Conservation (phyloP, 371 early-diverging fungal species). For the Rhizopus sp. region DNA sequence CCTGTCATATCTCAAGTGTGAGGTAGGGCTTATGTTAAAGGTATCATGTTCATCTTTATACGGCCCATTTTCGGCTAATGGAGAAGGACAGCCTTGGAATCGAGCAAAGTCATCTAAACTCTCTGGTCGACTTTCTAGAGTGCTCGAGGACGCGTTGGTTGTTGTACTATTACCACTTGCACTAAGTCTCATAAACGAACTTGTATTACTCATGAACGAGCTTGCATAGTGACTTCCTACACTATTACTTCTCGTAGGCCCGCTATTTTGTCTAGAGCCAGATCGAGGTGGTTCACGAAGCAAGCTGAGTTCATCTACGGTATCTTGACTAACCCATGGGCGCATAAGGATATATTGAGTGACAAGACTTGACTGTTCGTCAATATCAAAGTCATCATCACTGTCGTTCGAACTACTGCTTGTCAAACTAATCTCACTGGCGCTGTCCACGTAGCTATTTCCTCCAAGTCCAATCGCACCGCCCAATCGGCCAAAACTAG, state of each 20-base stretch:
- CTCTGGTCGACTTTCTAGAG: constrained; percentile 27
- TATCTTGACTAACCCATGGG: constrained; percentile 63
- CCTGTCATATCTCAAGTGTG: background rate
- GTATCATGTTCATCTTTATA: background rate
- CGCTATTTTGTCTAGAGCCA: constrained; percentile 16
- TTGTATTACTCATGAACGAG: constrained; percentile 33
- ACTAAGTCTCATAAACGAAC: constrained; percentile 34
- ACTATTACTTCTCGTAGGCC: constrained; percentile 13
- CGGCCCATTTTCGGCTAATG: background rate
- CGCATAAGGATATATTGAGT: constrained; percentile 67
- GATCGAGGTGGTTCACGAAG: constrained; percentile 57
- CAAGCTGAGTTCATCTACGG: constrained; percentile 72
- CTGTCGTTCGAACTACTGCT: background rate
- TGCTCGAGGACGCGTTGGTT: constrained; percentile 18
- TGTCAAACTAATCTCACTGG: background rate
- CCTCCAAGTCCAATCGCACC: constrained; percentile 33
- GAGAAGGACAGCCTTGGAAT: background rate
- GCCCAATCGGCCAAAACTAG: constrained; percentile 47
- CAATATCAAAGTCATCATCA: constrained; percentile 32
- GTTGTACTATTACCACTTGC: constrained; percentile 24
- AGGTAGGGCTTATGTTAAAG: background rate
- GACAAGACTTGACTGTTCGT: constrained; percentile 46
- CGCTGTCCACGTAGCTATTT: constrained; percentile 2
- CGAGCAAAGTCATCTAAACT: constrained; percentile 40
- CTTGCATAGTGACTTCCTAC: constrained; percentile 35